Percentiles rank a stretch among this genome's conserved stretches.
Conservation (phyloP, 768 basidiomycete genomes). For the Lactarius akahatsu region DNA sequence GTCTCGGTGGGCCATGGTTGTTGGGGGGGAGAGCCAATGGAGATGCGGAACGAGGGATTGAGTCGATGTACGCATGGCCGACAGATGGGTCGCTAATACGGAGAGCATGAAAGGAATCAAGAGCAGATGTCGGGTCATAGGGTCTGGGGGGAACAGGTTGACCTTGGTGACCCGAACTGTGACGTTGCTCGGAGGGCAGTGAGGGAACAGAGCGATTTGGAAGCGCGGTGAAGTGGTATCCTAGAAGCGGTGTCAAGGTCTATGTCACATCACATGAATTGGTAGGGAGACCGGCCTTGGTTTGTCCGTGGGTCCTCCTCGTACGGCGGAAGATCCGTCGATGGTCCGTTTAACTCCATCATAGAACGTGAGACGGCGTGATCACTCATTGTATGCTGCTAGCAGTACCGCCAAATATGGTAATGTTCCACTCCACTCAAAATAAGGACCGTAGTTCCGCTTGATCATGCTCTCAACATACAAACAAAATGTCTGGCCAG, state of each 20-base stretch:
- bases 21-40: constrained; percentile 50
- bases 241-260: constrained; percentile 14
- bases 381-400: constrained; percentile 11
- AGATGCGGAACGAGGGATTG: constrained; percentile 54
- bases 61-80: constrained; percentile 42
- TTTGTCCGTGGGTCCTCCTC: constrained; percentile 4
- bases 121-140: constrained; percentile 47
- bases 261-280: not conserved
- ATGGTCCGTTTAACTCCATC: constrained; percentile 7
- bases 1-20: constrained; percentile 30
- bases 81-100: constrained; percentile 45
- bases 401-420: no score
- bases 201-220: constrained; percentile 24
- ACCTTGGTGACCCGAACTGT: not conserved
- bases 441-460: not conserved
- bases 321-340: not conserved
- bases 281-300: constrained; percentile 10
- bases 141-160: constrained; percentile 21
- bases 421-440: not conserved
- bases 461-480: not conserved
- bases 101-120: constrained; percentile 55
- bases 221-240: constrained; percentile 9
- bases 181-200: constrained; percentile 18
- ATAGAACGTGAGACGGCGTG: constrained; percentile 16
- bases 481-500: constrained; percentile 8